Conservation (phyloP, 116 monocot species). For the Dioscorea cayenensis region DNA sequence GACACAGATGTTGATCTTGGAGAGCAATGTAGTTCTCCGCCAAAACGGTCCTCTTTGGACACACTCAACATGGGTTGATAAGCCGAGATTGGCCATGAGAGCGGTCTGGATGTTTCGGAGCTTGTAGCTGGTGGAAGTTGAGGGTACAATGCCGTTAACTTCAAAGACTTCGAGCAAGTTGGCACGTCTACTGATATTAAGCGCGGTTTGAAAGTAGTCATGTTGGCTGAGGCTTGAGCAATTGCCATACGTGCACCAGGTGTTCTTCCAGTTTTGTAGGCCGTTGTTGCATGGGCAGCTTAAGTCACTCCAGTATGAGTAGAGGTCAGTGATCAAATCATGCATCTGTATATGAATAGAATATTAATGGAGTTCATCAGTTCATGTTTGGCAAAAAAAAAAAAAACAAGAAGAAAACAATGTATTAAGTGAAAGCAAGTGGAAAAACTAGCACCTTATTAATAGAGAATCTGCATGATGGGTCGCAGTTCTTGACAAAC, state of each 20-base stretch:
- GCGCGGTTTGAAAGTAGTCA: background rate
- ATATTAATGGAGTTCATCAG: too few species aligned
- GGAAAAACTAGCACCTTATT: background rate
- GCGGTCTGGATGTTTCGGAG: background rate
- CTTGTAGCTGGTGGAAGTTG: background rate
- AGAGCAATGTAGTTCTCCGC: background rate
- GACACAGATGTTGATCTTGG: conserved; percentile 1
- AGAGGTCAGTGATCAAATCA: background rate
- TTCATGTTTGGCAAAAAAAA: background rate
- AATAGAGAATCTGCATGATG: background rate
- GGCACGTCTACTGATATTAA: background rate
- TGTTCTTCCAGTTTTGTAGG: background rate
- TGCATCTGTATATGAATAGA: background rate
- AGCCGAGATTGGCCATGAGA: background rate
- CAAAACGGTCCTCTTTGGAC: too few species aligned
- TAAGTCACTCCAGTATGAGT: background rate
- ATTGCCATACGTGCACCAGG: conserved; percentile 1
- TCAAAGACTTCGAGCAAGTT: background rate
- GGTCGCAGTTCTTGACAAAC: background rate
- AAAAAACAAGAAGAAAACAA: background rate
- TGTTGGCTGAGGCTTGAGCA: background rate
- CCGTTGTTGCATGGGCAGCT: background rate
- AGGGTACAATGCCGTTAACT: background rate
- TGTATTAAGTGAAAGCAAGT: too few species aligned
- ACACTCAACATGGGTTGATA: background rate